These are phyloP conservation scores for Fusarium caatingaense DNA, from an alignment of 2,329 filamentous ascomycete genomes.

Conservation along the genomic window DNA sequence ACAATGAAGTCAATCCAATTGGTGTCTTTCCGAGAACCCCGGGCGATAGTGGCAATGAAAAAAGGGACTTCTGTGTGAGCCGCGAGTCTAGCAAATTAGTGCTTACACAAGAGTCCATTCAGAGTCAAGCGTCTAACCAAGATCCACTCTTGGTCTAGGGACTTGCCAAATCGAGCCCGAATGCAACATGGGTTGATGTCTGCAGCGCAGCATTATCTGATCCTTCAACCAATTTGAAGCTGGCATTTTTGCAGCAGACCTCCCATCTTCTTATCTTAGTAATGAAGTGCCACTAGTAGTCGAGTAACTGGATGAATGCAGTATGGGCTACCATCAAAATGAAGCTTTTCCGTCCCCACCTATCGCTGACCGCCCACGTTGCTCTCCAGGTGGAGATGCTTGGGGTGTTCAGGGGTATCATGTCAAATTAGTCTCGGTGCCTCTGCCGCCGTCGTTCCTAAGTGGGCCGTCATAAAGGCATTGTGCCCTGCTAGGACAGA, in stretches of 20 bases:
- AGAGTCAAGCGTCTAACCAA: neutral
- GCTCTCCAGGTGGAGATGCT: neutral
- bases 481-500: constrained; percentile 7
- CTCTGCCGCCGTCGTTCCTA: constrained; percentile 1
- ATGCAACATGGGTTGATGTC: neutral
- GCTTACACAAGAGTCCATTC: neutral
- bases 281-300: neutral
- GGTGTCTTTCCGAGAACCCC: neutral
- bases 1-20: neutral
- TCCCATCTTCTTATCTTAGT: neutral
- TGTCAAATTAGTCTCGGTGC: neutral
- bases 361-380: neutral
- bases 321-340: neutral
- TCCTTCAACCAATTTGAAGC: neutral
- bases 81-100: neutral
- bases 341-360: neutral
- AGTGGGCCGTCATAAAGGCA: constrained; percentile 15
- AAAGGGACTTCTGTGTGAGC: neutral
- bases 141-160: neutral
- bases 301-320: neutral
- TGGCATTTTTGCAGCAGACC: neutral
- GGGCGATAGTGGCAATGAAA: neutral
- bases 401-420: neutral
- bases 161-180: neutral
- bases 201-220: neutral